Percentiles rank a stretch among this genome's conserved stretches.
phyloP scores from a whole-genome alignment of 441 rosid genomes.

The Daphne laureola region DNA sequence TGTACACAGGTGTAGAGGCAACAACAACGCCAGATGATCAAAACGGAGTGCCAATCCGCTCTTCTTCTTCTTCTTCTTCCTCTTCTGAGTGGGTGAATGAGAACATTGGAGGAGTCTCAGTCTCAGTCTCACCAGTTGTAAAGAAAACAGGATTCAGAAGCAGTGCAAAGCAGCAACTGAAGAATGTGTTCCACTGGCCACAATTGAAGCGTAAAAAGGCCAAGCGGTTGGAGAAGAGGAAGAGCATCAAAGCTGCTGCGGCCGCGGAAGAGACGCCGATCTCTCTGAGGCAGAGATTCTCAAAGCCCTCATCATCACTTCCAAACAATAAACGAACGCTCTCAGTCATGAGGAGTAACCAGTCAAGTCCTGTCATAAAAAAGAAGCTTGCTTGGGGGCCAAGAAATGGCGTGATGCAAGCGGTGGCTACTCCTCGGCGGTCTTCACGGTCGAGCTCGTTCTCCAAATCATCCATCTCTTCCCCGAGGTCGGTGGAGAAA shows the following conservation, averaged over 20 bases:
- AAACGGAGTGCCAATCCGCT: slow-evolving; percentile 30
- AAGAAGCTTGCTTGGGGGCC: slow-evolving; percentile 66
- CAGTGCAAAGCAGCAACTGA: slow-evolving; percentile 53
- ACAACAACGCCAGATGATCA: slow-evolving; percentile 34
- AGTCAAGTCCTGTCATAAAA: slow-evolving; percentile 74
- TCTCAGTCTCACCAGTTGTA: slow-evolving; percentile 21
- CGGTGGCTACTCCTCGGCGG: slow-evolving; percentile 34
- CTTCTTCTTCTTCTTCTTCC: slow-evolving; percentile 41
- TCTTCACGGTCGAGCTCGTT: slow-evolving; percentile 64
- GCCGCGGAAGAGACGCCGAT: slow-evolving; percentile 47
- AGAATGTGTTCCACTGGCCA: slow-evolving; percentile 68
- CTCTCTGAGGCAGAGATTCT: slow-evolving; percentile 71
- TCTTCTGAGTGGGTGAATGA: slow-evolving; percentile 38
- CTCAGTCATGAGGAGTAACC: slow-evolving; percentile 74
- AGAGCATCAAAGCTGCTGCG: slow-evolving; percentile 1
- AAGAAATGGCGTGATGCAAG: slow-evolving; percentile 44
- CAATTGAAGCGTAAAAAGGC: slow-evolving; percentile 32
- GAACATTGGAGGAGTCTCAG: slow-evolving; percentile 19
- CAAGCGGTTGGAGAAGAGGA: slow-evolving; percentile 28
- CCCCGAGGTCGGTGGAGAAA: slow-evolving; percentile 51
- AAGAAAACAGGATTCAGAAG: slow-evolving; percentile 40
- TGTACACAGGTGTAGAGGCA: slow-evolving; percentile 52
- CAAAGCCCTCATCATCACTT: slow-evolving; percentile 35
- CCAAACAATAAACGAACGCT: slow-evolving; percentile 63
- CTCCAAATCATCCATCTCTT: slow-evolving; percentile 63